Evolutionary conservation across 495 filamentous ascomycete species (phyloP), one percentile per base, ranked within the genome.

Genomic region (Talaromyces nanjingensis): DNA sequence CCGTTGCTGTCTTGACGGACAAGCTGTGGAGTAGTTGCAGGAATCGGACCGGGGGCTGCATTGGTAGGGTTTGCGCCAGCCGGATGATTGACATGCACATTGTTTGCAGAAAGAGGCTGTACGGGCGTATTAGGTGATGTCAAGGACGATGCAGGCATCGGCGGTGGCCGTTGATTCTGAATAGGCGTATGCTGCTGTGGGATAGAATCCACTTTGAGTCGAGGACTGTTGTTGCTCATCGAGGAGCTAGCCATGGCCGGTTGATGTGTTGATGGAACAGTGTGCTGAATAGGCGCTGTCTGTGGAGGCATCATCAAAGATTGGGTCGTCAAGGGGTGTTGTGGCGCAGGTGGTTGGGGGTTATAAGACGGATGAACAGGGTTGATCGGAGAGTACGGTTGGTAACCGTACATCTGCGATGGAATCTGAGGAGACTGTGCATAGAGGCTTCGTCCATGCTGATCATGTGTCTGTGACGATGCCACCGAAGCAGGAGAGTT

Each of bases 401-500:
- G 82, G 75, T 96, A 96, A 72, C 74, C 76, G 77, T 96, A 93
- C 76, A 87, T 82, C 63, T 91, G 87, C 56, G 86, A 86, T 65
- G 91, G 77, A 77, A 91, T 90, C 66, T 89, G 87, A 0, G 90
- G 78, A 39, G 91, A 90, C 66, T 91, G 91, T 16, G 84, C 87
- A 73, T 96, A 98, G 66, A 97, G 81, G 66, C 82, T 86, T 65
- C 94, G 83, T 55, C 78, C 81, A 78, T 93, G 91, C 65, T 91
- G 93, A 67, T 98, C 94, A 69, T 96, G 91, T 24, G 84, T 83
- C 56, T 93, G 91, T 5, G 90, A 88, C 18, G 94, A 97, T 62
- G 93, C 89, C 65, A 97, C 92, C 63, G 94, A 97, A n/a, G 91
- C 90, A 39, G 94, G 94, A 24, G 94, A 97, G 74, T 92, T 96